Percentiles rank a stretch among this genome's conserved stretches.
Conservation (phyloP, 208 protist species). For the Trichomonas vaginalis region DNA sequence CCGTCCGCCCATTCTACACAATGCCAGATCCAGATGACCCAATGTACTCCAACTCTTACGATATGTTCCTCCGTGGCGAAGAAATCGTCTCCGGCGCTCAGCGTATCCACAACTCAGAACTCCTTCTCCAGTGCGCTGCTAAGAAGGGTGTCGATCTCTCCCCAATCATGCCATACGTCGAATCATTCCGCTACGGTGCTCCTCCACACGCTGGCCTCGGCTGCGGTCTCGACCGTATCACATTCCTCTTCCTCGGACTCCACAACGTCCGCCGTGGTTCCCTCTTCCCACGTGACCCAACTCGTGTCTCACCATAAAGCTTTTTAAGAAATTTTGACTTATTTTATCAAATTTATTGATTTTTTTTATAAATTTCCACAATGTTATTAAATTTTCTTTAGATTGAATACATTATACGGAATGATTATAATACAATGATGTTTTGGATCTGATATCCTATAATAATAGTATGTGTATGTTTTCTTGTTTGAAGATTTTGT, state of each 20-base stretch:
- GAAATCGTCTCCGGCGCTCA: slow-evolving; percentile 98
- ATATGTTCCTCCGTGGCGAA: slow-evolving; percentile 97
- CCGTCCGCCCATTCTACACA: slow-evolving; percentile 97
- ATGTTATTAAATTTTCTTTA: no score
- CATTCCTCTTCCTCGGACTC: slow-evolving; percentile 95
- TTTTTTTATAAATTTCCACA: no score
- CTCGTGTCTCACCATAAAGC: slow-evolving; percentile 74
- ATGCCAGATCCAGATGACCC: slow-evolving; percentile 82
- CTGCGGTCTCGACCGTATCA: slow-evolving; percentile 75
- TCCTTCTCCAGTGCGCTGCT: slow-evolving; percentile 61
- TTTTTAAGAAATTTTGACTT: no score
- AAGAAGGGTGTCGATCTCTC: background rate
- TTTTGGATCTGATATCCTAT: no score
- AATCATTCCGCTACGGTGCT: slow-evolving; percentile 85
- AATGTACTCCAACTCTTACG: slow-evolving; percentile 73
- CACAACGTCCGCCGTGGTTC: slow-evolving; percentile 86
- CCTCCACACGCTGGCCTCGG: slow-evolving; percentile 80
- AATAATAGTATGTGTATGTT: no score
- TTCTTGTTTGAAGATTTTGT: no score
- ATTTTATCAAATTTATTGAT: no score
- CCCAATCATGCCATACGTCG: slow-evolving; percentile 66
- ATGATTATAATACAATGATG: no score
- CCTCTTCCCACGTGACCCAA: slow-evolving; percentile 93
- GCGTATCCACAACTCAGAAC: slow-evolving; percentile 84
- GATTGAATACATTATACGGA: no score